Conservation (phyloP, 169 alveolate genomes). For the Fabrea salina region DNA sequence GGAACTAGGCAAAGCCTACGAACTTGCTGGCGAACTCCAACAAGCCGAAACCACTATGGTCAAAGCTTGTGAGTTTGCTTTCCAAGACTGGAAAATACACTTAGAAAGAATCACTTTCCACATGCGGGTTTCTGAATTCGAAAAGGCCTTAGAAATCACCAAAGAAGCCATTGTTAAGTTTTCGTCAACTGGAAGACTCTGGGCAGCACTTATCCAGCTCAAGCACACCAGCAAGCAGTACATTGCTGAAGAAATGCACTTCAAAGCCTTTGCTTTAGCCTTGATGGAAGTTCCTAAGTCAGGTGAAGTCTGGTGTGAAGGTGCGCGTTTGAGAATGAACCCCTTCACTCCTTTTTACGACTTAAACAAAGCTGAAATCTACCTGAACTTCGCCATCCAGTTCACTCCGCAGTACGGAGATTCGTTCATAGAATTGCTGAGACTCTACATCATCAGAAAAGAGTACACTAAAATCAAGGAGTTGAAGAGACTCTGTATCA, state of each 20-base stretch:
- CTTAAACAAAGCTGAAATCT: slow-evolving; percentile 41
- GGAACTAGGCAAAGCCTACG: slow-evolving; percentile 51
- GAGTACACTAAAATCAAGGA: background rate
- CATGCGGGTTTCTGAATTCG: slow-evolving; percentile 41
- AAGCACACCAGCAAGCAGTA: slow-evolving; percentile 38
- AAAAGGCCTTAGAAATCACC: slow-evolving; percentile 36
- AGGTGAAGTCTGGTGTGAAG: slow-evolving; percentile 72
- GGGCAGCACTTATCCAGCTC: slow-evolving; percentile 56
- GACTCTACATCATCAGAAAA: slow-evolving; percentile 23
- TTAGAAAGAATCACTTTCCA: slow-evolving; percentile 53
- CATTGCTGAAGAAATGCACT: slow-evolving; percentile 20
- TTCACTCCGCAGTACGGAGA: slow-evolving; percentile 66
- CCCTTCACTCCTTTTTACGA: slow-evolving; percentile 36
- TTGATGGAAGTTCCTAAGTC: slow-evolving; percentile 50
- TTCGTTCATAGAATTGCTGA: slow-evolving; percentile 45
- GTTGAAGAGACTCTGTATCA: slow-evolving; percentile 42
- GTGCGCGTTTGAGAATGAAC: slow-evolving; percentile 47
- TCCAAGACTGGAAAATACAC: slow-evolving; percentile 48
- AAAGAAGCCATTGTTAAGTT: slow-evolving; percentile 35
- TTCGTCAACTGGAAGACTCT: slow-evolving; percentile 55
- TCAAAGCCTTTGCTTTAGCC: slow-evolving; percentile 30
- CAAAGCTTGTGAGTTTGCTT: slow-evolving; percentile 35
- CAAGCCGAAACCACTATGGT: slow-evolving; percentile 39
- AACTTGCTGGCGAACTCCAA: slow-evolving; percentile 22
- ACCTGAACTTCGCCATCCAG: slow-evolving; percentile 50